Base-by-base conservation (phyloP, 257 asterid species). In the Lithospermum erythrorhizon region DNA sequence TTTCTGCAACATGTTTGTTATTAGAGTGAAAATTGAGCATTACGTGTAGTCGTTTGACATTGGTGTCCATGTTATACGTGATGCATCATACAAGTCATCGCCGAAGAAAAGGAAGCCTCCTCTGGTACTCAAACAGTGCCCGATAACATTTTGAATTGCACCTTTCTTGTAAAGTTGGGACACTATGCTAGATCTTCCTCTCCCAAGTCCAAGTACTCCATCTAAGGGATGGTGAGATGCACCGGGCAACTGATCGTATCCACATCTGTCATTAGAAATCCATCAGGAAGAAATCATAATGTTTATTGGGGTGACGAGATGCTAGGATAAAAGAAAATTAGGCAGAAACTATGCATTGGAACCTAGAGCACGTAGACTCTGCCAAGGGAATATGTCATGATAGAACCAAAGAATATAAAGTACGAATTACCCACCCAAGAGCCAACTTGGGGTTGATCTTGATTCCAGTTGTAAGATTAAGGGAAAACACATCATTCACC, bases 121-220 rank as follows among this genome's bases (percentile, higher is more conserved):
- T 61, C 71, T 77, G 16, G 70, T 81, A 64, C 82, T 80, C 37
- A 93, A 63, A 65, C 99, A 93, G 71, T 93, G 99, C 55, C 99
- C 99, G 14, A 86, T 66, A 10, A 93, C 75, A 61, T 84, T 84
- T 48, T 83, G 75, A 52, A 84, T 82, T 5, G 80, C 60, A 29
- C 97, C 96, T 66, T 81, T 93, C 59, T 82, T 75, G 19, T 75
- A 80, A 57, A 93, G 97, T 68, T 91, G 98, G 2, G 97, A 70
- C 25, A 93, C 78, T 30, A 93, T 76, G 85, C 98, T 82, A 14
- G 95, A 67, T 67, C 78, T 84, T 9, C 97, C 98, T 71, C 68
- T 93, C 30, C 98, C 98, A 10, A 93, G 95, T 24, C 98, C 98
- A 59, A 93, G 96, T 41, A 93, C 90, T 67, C 98, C 98, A 61